Base-by-base conservation (phyloP, 805 yeast genomes). In the Candida montana region DNA sequence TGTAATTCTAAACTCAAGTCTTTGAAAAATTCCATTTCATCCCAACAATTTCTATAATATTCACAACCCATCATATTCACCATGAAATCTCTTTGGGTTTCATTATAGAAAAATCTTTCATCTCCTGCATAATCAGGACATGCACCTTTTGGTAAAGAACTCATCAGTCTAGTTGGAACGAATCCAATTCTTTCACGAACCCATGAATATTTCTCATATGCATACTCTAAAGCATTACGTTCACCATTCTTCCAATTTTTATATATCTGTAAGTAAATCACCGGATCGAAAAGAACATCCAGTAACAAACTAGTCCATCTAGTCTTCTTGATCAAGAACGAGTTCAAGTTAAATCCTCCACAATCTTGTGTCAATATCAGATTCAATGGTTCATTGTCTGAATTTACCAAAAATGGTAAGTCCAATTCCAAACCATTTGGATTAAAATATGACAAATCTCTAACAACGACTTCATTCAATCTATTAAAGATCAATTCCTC, bases 271-370 rank as follows among this genome's bases (percentile, higher is more conserved):
- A 57, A 53, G 45, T 64, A 68, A 21, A 68, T 53, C 5, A 67
- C 62, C 4, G 72, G 72, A 39, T 68, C 72, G 61, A 68, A 68
- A n/a, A 67, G 44, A 4, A 58, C 41, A 48, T 68, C 72, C 15
- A 68, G 43, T 28, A 68, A 47, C 12, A 63, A 45, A 26, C 58
- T 57, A 2, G 71, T 50, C 72, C 72, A 68, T 26, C 55, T 53
- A 3, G 68, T 59, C 49, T 63, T 67, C 35, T 60, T 61, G 24
- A 68, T 54, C 17, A 68, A 49, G 44, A 68, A 68, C 4, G 71
- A 66, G 40, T 66, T 63, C 35, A 68, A 43, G 48, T 63, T 68
- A 47, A 68, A 64, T 3, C 72, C 72, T 47, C 63, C 62, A 48
- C 72, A 68, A 48, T 68, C 72, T 48, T 67, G 71, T 0, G 69